Evolutionary conservation across 768 basidiomycete genomes (phyloP).

Genomic region (Hemileccinum rubropunctum): DNA sequence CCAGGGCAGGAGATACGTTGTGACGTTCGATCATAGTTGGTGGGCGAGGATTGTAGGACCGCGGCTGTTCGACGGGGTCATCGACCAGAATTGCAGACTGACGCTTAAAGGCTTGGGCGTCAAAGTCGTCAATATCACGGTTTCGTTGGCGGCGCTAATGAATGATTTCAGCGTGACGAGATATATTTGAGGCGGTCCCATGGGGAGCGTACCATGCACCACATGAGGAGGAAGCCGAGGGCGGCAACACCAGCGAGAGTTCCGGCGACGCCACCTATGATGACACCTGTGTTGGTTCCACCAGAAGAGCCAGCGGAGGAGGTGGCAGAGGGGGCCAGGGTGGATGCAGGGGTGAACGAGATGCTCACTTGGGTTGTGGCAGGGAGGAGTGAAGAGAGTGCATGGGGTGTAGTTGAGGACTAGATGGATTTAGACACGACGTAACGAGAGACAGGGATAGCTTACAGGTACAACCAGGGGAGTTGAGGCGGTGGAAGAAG

Average conservation of each 20-base stretch:
- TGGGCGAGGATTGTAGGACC: conserved; percentile 52
- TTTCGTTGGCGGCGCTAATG: conserved; percentile 43
- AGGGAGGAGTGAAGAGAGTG: background rate
- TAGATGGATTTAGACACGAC: background rate
- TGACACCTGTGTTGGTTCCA: conserved; percentile 29
- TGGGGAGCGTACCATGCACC: conserved; percentile 42
- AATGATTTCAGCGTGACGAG: conserved; percentile 4
- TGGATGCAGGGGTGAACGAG: conserved; percentile 1
- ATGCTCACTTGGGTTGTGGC: background rate
- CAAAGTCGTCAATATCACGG: conserved; percentile 43
- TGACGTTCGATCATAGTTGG: conserved; percentile 64
- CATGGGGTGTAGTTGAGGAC: background rate
- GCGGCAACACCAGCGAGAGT: conserved; percentile 42
- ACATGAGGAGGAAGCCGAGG: conserved; percentile 41
- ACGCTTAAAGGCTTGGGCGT: conserved; percentile 57
- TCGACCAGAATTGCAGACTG: conserved; percentile 59
- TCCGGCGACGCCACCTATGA: conserved; percentile 45
- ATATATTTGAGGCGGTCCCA: background rate
- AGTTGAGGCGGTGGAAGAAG: conserved; percentile 7
- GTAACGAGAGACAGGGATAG: background rate
- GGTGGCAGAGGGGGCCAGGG: conserved; percentile 18
- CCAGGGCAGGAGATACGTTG: conserved; percentile 30
- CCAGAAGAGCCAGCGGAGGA: conserved; percentile 34
- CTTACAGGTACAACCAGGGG: conserved; percentile 18
- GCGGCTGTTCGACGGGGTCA: conserved; percentile 43